A percentile compares a stretch with the other conserved stretches of the same genome.
These are phyloP conservation scores for Fonsecaea pedrosoi DNA, from an alignment of 2,329 filamentous ascomycete species.

Conservation along the genomic window DNA sequence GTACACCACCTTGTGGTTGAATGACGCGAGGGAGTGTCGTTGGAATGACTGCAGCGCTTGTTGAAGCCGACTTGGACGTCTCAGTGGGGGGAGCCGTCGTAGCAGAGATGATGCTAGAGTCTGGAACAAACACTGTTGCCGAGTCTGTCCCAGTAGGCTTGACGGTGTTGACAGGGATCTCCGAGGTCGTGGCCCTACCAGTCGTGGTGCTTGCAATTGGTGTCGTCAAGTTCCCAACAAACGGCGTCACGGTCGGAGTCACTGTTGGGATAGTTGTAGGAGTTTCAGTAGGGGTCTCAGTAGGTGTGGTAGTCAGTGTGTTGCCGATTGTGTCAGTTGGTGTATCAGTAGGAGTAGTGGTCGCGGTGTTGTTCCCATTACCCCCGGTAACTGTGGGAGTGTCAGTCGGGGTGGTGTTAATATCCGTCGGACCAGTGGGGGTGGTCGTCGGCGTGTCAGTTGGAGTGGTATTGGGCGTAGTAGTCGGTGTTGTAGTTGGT, in stretches of 20 bases:
- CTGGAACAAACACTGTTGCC: slow-evolving; percentile 48
- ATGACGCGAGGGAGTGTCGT: slow-evolving; percentile 76
- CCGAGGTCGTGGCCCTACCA: slow-evolving; percentile 20
- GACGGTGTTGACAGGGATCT: slow-evolving; percentile 40
- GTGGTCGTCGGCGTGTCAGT: slow-evolving; percentile 5
- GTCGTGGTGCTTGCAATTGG: slow-evolving; percentile 26
- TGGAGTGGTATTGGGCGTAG: neutral
- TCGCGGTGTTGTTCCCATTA: slow-evolving; percentile 7
- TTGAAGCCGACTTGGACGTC: slow-evolving; percentile 43
- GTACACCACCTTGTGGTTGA: slow-evolving; percentile 68
- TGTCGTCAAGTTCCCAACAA: slow-evolving; percentile 29
- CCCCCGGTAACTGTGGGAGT: neutral
- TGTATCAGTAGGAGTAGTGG: slow-evolving; percentile 9
- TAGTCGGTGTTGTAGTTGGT: slow-evolving; percentile 13
- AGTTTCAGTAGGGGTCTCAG: slow-evolving; percentile 4
- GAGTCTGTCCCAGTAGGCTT: slow-evolving; percentile 55
- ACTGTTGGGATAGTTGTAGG: slow-evolving; percentile 17
- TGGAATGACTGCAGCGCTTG: slow-evolving; percentile 62
- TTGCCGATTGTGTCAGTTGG: slow-evolving; percentile 12
- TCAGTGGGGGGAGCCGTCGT: slow-evolving; percentile 41
- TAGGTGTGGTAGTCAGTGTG: slow-evolving; percentile 11
- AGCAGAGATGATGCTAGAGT: slow-evolving; percentile 43
- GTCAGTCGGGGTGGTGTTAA: neutral
- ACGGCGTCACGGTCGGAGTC: slow-evolving; percentile 35
- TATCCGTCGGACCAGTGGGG: neutral